Percentiles rank a stretch among this genome's conserved stretches.
Evolutionary conservation across 768 basidiomycete genomes (phyloP).

Genomic region (Tephrocybe sp.): DNA sequence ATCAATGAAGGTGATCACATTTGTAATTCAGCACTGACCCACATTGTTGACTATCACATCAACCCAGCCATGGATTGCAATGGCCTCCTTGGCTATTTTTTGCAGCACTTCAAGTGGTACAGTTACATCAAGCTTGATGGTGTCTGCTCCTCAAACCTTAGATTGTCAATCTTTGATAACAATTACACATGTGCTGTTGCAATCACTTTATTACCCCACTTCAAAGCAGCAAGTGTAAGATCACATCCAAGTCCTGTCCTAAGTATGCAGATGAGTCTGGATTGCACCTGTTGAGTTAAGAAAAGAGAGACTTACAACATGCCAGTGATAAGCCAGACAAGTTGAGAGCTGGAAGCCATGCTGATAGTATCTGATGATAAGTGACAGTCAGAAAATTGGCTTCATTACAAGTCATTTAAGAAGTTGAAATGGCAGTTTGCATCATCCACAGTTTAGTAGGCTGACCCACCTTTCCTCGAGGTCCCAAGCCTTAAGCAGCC

Average conservation of each 20-base stretch:
- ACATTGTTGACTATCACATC: constrained; percentile 51
- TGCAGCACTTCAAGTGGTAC: constrained; percentile 32
- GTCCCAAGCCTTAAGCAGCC: too few species aligned
- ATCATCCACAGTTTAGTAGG: too few species aligned
- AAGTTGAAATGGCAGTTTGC: too few species aligned
- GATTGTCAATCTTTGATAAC: constrained; percentile 30
- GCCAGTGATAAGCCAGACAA: too few species aligned
- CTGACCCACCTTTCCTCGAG: too few species aligned
- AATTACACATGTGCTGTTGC: constrained; percentile 41
- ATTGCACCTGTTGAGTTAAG: too few species aligned
- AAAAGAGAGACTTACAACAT: too few species aligned
- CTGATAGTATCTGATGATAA: too few species aligned
- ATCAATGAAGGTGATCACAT: neutral
- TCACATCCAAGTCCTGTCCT: constrained; percentile 38
- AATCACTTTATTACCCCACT: constrained; percentile 48
- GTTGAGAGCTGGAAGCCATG: too few species aligned
- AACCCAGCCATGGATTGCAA: constrained; percentile 37
- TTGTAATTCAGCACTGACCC: constrained; percentile 19
- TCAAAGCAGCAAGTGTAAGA: constrained; percentile 38
- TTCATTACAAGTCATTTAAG: too few species aligned
- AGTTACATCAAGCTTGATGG: constrained; percentile 37
- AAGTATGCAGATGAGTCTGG: too few species aligned
- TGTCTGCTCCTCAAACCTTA: constrained; percentile 38
- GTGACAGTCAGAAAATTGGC: too few species aligned
- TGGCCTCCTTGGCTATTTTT: constrained; percentile 33